Evolutionary conservation across 2,329 filamentous ascomycete genomes (phyloP), one percentile per base, ranked within the genome.

Genomic region (Escovopsis sp.): DNA sequence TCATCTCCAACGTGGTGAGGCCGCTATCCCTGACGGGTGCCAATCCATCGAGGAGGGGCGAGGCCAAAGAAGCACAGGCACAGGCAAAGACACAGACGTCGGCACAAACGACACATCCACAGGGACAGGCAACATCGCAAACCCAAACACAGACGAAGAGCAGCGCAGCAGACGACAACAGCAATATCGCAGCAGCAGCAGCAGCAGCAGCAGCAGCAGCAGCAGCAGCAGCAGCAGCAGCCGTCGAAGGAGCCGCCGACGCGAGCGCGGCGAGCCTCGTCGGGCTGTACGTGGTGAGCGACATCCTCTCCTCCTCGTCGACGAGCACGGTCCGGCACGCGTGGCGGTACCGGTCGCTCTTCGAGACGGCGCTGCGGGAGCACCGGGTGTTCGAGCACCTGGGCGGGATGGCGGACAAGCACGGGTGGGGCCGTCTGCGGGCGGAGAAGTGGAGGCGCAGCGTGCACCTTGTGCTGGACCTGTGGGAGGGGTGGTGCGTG

Each of bases 401-500:
- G 3, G 86, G 86, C 1, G 61, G 70, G 37, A 68, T 92, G 40
- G 75, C 85, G 7, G 76, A 79, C 46, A 75, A 72, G 36, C 60
- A 81, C 16, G 66, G 68, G 31, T 93, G 86, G 85, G 87, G 87
- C 9, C 73, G 82, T 1, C 61, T 94, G 41, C 77, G 82, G 15
- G 77, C 78, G 4, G 83, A 90, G 42, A 87, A 88, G 56, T 90
- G 83, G 80, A 82, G 81, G 54, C 71, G 82, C 34, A 85, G 79
- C 47, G 66, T 90, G 27, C 68, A 69, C 3, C 65, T 75, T 5
- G 65, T 90, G 2, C 60, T 90, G 8, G 67, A 70, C 32, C 60
- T 85, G 26, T 90, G 83, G 74, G 74, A 78, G 44, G 68, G 72
- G 6, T 78, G 73, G 74, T 77, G 70, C 43, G 72, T 76, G 1